phyloP scores from a whole-genome alignment of 139 green algal genomes.

The Chloropicon primus region DNA sequence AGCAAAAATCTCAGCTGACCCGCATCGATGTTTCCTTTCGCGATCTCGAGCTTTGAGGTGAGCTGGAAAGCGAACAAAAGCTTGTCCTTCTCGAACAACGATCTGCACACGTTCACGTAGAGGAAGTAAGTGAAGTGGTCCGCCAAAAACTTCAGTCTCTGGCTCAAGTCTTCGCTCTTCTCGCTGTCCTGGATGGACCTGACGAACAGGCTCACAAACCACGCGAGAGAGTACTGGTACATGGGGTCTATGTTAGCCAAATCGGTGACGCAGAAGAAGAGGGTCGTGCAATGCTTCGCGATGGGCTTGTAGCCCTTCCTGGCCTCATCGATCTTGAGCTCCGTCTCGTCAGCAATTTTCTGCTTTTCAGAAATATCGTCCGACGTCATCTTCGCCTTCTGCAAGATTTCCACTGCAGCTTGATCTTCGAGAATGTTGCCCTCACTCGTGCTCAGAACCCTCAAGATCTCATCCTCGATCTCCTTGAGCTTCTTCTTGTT shows the following conservation, averaged over 20 bases:
- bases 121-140: slow-evolving; percentile 57
- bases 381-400: slow-evolving; percentile 27
- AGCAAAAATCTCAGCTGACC: slow-evolving; percentile 25
- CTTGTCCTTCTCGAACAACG: slow-evolving; percentile 15
- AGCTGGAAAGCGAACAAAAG: slow-evolving; percentile 11
- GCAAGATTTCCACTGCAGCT: slow-evolving; percentile 35
- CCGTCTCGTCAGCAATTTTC: slow-evolving; percentile 59
- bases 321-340: slow-evolving; percentile 61
- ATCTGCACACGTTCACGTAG: slow-evolving; percentile 61
- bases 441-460: slow-evolving; percentile 21
- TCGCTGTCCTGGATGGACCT: slow-evolving; percentile 32
- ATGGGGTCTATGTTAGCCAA: slow-evolving; percentile 52
- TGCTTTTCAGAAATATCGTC: slow-evolving; percentile 61
- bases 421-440: slow-evolving; percentile 58
- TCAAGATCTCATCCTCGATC: slow-evolving; percentile 43
- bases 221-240: slow-evolving; percentile 46
- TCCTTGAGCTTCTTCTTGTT: slow-evolving; percentile 49
- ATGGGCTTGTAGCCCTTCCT: slow-evolving; percentile 47
- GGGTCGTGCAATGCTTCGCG: slow-evolving; percentile 39
- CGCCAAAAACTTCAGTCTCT: slow-evolving; percentile 42
- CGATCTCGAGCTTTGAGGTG: slow-evolving; percentile 8
- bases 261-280: slow-evolving; percentile 60
- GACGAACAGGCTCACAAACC: slow-evolving; percentile 49
- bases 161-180: slow-evolving; percentile 34
- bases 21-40: slow-evolving; percentile 4